Evolutionary conservation across 306 rosid genomes (phyloP).

Genomic region (Nissolia schottii): DNA sequence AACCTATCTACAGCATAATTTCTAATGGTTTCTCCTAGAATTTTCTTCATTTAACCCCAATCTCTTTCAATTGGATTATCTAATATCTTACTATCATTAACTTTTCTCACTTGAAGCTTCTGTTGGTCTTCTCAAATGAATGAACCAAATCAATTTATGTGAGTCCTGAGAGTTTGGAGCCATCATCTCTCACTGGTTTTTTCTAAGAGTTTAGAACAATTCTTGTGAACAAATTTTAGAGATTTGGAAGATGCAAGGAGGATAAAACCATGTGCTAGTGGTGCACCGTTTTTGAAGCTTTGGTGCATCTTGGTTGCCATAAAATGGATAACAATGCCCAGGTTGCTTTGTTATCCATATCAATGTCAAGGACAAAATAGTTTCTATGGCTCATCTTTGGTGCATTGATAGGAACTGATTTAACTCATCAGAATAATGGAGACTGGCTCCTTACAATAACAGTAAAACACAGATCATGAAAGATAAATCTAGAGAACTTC

Average conservation of each 20-base stretch:
- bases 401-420: background rate
- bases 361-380: background rate
- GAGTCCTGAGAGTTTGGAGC: background rate
- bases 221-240: background rate
- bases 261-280: background rate
- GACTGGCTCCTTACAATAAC: background rate
- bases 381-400: background rate
- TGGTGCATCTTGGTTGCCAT: background rate
- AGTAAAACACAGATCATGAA: background rate
- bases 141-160: background rate
- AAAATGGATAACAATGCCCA: background rate
- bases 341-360: background rate
- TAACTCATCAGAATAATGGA: background rate
- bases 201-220: background rate
- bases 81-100: background rate
- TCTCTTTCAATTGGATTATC: background rate
- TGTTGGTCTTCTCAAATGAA: background rate
- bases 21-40: background rate
- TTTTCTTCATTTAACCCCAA: background rate
- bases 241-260: background rate
- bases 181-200: too few species aligned
- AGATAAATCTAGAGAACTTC: background rate
- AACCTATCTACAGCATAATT: background rate
- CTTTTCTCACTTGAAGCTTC: background rate
- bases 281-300: background rate